phyloP scores from a whole-genome alignment of 202 grass and related monocot genomes.

The Cymbopogon flexuosus region DNA sequence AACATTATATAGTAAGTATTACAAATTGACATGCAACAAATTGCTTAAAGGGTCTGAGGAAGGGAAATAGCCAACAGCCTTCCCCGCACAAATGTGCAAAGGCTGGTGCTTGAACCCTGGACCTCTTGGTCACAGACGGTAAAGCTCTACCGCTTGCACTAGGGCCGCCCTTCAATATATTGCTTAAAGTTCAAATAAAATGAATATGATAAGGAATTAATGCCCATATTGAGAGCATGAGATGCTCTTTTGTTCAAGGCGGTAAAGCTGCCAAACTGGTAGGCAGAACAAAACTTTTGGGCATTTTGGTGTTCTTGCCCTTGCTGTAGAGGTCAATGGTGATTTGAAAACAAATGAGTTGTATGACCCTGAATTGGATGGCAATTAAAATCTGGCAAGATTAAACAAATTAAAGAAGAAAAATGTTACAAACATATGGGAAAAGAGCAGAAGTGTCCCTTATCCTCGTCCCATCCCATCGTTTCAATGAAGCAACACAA shows the following conservation, averaged over 20 bases:
- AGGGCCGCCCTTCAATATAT: too few species aligned
- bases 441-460: not conserved
- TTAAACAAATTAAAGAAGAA: not conserved
- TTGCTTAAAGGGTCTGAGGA: too few species aligned
- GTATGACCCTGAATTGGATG: not conserved
- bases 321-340: not conserved
- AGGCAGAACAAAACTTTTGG: not conserved
- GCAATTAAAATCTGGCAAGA: not conserved
- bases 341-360: not conserved
- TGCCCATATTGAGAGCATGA: not conserved
- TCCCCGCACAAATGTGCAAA: too few species aligned
- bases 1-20: slow-evolving; percentile 14
- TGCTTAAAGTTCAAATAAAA: not conserved
- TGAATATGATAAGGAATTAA: not conserved
- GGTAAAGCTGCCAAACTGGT: not conserved
- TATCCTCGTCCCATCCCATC: not conserved
- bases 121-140: too few species aligned
- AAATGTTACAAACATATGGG: not conserved
- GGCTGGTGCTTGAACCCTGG: too few species aligned
- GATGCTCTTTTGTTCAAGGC: not conserved
- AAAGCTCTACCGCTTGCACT: too few species aligned
- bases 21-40: not conserved
- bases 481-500: not conserved
- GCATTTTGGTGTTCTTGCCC: not conserved
- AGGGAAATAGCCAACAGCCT: too few species aligned